A percentile compares a stretch with the other conserved stretches of the same genome.
Conservation (phyloP, 2,329 filamentous ascomycete genomes). For the Arthrinium phaeospermum region DNA sequence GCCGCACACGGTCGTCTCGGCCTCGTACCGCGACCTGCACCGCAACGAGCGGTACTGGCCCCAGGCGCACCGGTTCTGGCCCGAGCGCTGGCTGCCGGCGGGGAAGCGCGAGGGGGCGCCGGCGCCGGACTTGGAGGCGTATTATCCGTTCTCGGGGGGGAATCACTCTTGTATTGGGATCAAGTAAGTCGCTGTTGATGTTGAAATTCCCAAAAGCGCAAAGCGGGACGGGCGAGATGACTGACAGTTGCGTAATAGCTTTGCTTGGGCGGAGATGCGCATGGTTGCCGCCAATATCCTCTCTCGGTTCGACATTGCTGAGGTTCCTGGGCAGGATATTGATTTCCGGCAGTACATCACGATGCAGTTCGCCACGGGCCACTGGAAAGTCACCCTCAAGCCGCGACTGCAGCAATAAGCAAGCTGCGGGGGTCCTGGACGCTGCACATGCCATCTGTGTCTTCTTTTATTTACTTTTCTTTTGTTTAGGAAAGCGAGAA, state of each 20-base stretch:
- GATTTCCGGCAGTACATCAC: constrained; percentile 19
- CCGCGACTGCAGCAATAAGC: not conserved
- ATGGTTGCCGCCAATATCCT: constrained; percentile 19
- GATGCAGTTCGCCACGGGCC: constrained; percentile 18
- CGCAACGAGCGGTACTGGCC: constrained; percentile 19
- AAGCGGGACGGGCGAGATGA: too few species aligned
- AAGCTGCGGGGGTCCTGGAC: not conserved
- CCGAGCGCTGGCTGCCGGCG: constrained; percentile 5
- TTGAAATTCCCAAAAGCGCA: too few species aligned
- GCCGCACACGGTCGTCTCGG: constrained; percentile 18
- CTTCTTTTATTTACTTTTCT: not conserved
- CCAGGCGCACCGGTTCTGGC: constrained; percentile 10
- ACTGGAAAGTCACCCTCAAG: constrained; percentile 5
- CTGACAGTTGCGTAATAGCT: too few species aligned
- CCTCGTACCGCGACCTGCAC: constrained; percentile 19
- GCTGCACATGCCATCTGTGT: not conserved
- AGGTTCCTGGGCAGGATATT: constrained; percentile 7
- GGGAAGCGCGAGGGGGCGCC: constrained; percentile 14
- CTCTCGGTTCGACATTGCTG: constrained; percentile 7
- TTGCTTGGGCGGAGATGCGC: constrained; percentile 19
- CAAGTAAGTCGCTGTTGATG: too few species aligned
- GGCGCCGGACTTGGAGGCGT: constrained; percentile 15
- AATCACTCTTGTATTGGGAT: constrained; percentile 17
- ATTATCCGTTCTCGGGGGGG: constrained; percentile 15
- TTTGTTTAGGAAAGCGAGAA: not conserved